phyloP scores from a whole-genome alignment of 2,329 filamentous ascomycete species.

The Penicillium fuscoglaucum region DNA sequence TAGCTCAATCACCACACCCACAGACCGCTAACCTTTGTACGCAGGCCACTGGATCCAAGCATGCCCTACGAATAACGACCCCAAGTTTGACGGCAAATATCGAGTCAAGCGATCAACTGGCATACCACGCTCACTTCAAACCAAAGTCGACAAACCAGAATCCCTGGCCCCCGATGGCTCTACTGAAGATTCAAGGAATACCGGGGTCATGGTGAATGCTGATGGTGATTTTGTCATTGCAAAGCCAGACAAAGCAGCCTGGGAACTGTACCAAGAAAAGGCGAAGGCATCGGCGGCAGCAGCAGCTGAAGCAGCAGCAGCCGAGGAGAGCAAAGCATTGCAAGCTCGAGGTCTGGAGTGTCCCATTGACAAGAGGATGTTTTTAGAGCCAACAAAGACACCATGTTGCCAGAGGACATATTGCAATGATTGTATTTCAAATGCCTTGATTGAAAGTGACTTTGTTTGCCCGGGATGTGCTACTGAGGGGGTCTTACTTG shows the following conservation, averaged over 20 bases:
- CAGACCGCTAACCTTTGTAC: constrained; percentile 29
- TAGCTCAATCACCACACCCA: not conserved
- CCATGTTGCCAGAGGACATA: constrained; percentile 98
- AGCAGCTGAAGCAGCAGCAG: constrained; percentile 74
- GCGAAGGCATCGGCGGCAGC: constrained; percentile 81
- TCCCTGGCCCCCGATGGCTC: constrained; percentile 71
- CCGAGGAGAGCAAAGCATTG: constrained; percentile 79
- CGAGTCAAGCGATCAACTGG: constrained; percentile 95
- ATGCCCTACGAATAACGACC: constrained; percentile 97
- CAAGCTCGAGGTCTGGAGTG: constrained; percentile 88
- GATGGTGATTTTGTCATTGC: constrained; percentile 97
- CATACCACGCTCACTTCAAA: constrained; percentile 91
- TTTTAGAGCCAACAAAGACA: constrained; percentile 98
- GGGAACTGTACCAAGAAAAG: constrained; percentile 96
- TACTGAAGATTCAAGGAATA: constrained; percentile 76
- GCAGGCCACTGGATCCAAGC: constrained; percentile 94
- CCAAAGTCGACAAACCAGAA: constrained; percentile 89
- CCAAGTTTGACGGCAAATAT: constrained; percentile 89
- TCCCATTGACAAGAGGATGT: constrained; percentile 95
- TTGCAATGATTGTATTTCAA: constrained; percentile 99
- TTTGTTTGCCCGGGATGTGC: constrained; percentile 92
- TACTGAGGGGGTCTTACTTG: constrained; percentile 86
- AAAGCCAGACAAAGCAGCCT: constrained; percentile 90
- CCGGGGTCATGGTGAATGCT: constrained; percentile 95
- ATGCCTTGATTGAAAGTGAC: constrained; percentile 97